phyloP scores from a whole-genome alignment of 768 basidiomycete genomes.

The Paxillus involutus region DNA sequence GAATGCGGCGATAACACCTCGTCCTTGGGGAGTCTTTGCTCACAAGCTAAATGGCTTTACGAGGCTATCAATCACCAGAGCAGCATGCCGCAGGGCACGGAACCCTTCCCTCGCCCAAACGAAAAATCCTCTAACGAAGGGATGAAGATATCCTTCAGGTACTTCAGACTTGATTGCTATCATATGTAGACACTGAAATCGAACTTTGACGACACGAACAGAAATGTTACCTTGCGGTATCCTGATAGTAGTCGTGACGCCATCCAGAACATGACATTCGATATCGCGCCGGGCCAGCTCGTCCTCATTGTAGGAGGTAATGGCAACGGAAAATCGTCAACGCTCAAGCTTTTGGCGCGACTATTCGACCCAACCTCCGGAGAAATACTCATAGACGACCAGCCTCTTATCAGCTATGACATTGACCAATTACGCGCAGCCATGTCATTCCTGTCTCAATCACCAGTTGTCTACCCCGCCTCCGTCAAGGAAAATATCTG shows the following conservation, averaged over 20 bases:
- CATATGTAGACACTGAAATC: background rate
- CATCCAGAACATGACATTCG: constrained; percentile 25
- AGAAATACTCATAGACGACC: constrained; percentile 43
- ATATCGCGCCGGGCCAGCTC: constrained; percentile 27
- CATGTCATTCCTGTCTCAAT: constrained; percentile 50
- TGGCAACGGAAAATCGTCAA: constrained; percentile 28
- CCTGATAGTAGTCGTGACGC: constrained; percentile 18
- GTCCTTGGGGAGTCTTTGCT: constrained; percentile 13
- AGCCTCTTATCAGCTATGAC: constrained; percentile 37
- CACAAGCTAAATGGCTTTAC: constrained; percentile 19
- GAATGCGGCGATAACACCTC: constrained; percentile 4
- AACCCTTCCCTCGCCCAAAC: constrained; percentile 15
- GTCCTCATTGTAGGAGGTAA: constrained; percentile 32
- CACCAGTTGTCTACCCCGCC: constrained; percentile 48
- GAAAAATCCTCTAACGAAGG: constrained; percentile 10
- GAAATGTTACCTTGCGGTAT: constrained; percentile 24
- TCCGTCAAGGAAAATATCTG: constrained; percentile 45
- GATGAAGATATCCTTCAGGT: constrained; percentile 30
- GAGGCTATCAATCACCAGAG: constrained; percentile 19
- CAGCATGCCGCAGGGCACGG: constrained; percentile 16
- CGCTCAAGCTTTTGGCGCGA: constrained; percentile 50
- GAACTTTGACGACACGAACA: background rate
- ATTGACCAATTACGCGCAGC: constrained; percentile 41
- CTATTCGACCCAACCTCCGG: constrained; percentile 48
- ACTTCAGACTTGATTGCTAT: background rate